Evolutionary conservation across 2,329 filamentous ascomycete genomes (phyloP), one percentile per base, ranked within the genome.

Genomic region (Hymenoscyphus occultus): DNA sequence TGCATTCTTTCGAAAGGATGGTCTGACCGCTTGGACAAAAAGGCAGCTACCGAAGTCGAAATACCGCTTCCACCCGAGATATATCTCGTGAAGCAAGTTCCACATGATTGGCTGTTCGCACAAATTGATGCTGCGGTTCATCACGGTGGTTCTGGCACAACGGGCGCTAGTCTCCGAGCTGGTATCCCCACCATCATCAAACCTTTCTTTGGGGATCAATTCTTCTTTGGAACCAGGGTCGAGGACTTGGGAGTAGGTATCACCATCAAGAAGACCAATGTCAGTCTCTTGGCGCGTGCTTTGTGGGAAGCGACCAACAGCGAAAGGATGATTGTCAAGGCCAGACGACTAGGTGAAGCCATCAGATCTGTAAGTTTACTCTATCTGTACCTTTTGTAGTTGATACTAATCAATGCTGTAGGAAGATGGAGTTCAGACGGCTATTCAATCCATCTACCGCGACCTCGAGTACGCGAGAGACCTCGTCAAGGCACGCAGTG

Each of bases 191-290:
- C 95, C 0, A 93, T 99, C 69, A 90, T 98, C 74, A 91, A 94
- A 67, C 95, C 95, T 0, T 99, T 98, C 81, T 99, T 99, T 74
- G 95, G 95, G 5, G 95, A 99, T 73, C 95, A 99, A 75, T 97
- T 90, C 82, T 99, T 99, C 81, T 98, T 96, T 72, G 95, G 93
- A 6, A 86, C 84, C 39, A 85, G 95, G 3, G 90, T 98, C 1
- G 93, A 98, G 76, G 94, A 98, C 73, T 82, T 99, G 5, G 94
- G 95, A 0, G 95, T 98, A 1, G 95, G 95, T 0, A 88, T 97
- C 22, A 92, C 89, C 74, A 82, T 99, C 72, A 93, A 90, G 80
- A 95, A 92, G 77, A 87, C 97, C 80, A 96, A 95, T 28, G 89
- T 91, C n/a, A 90, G 86, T 69, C 85, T 89, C 45, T 94, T 99